phyloP scores from a whole-genome alignment of 2,329 filamentous ascomycete species.

The Tolypocladium ovalisporum region DNA sequence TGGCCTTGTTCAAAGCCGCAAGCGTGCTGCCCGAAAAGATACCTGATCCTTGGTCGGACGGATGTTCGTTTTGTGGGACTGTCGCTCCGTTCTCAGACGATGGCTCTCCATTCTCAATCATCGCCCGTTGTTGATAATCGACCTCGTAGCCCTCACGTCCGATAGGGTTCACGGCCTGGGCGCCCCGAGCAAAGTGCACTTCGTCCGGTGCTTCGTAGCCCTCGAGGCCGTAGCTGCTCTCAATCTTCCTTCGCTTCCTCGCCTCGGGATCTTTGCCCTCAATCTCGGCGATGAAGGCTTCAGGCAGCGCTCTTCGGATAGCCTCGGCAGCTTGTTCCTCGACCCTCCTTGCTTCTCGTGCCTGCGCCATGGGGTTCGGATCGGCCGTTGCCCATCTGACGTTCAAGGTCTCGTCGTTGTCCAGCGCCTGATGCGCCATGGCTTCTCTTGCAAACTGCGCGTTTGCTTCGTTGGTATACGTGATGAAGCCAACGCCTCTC shows the following conservation, averaged over 20 bases:
- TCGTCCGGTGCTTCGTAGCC: conserved; percentile 93
- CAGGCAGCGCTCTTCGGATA: conserved; percentile 75
- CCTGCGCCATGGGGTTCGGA: conserved; percentile 90
- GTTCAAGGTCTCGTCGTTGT: conserved; percentile 87
- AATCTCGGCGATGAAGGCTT: conserved; percentile 84
- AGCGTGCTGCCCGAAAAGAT: conserved; percentile 79
- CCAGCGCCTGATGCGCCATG: conserved; percentile 88
- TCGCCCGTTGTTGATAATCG: conserved; percentile 48
- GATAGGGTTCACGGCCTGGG: conserved; percentile 51
- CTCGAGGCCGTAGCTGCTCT: conserved; percentile 77
- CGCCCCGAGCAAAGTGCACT: conserved; percentile 79
- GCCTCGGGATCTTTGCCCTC: conserved; percentile 85
- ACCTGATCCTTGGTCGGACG: conserved; percentile 34
- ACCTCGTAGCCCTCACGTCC: conserved; percentile 50
- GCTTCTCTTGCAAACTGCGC: conserved; percentile 88
- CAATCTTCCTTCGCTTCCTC: conserved; percentile 77
- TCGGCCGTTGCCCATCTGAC: conserved; percentile 96
- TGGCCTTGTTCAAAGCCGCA: conserved; percentile 57
- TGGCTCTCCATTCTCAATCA: conserved; percentile 46
- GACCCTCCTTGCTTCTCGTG: conserved; percentile 75
- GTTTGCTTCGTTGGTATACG: conserved; percentile 83
- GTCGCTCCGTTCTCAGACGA: conserved; percentile 22
- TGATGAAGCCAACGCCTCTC: conserved; percentile 88
- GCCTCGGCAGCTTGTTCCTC: conserved; percentile 97
- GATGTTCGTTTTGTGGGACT: conserved; percentile 19